Evolutionary conservation across 2,329 filamentous ascomycete genomes (phyloP), one percentile per base, ranked within the genome.

Genomic region (Fusarium phyllophilum): DNA sequence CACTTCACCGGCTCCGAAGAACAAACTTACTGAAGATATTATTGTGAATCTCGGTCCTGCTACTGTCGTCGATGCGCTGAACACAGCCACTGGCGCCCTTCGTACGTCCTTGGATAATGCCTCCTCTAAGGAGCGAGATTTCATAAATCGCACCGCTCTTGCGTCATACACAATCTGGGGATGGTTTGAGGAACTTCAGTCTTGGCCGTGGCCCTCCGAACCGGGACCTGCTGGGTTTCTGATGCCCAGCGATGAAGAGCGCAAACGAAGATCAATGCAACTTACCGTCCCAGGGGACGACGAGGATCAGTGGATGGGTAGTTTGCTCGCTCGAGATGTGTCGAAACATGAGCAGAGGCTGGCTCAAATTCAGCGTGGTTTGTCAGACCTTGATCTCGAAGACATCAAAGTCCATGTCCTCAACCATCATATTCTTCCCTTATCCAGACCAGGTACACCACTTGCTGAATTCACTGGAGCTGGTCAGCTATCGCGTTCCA

Each of bases 401-500:
- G 94, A 97, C 73, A 91, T 99, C 80, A 98, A 99, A 84, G 90
- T 89, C 49, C 93, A 96, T 79, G 93, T 98, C 75, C 85, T 98
- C 72, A 91, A 92, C 81, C 93, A 93, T 78, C 93, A 97, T 84
- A 91, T 93, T 79, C 84, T 91, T 73, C 89, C 85, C 85, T 74
- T 83, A 26, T 84, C 83, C 29, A 76, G 83, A 49, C 82, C 83
- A 14, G 78, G 77, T 24, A 83, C 82, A 15, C 82, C 83, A 7
- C 74, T 81, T 41, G 79, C 81, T 24, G 77, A 79, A 56, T 79
- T 80, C 24, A 77, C 77, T 29, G 76, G 70, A 38, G 72, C 70
- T 6, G 76, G 83, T 17, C 86, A 86, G 17, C 84, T 86, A 52
- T 81, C 86, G 72, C 77, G 84, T 78, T 85, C 89, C 4, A 85